Base-by-base conservation (phyloP, 805 yeast species). In the Starmera amethionina region DNA sequence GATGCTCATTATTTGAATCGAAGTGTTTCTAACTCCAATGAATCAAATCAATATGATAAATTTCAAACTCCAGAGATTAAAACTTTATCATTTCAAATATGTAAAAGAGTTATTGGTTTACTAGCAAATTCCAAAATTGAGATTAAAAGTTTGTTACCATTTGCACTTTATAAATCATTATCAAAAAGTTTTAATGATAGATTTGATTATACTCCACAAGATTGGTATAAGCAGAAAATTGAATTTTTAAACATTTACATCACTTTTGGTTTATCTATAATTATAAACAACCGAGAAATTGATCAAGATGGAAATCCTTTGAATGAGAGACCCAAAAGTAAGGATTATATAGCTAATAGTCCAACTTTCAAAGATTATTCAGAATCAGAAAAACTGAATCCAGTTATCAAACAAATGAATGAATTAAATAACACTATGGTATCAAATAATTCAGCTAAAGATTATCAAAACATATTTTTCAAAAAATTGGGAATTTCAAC, bases 191-290 rank as follows among this genome's bases (percentile, higher is more conserved):
- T 22, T 8, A 7, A 22, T 4, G 27, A 22, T 22, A 22, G 27
- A 22, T 22, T 7, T 22, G 27, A 22, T 6, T 22, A 68, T 35
- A 51, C 67, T 14, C 60, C 78, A 0, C 41, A 47, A 0, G 58
- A 56, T 0, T 67, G 63, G 8, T 81, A 82, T 46, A 55, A 57
- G 9, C 51, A 57, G 3, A 78, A 79, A 48, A 72, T 87, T 0
- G 86, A 86, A 32, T 62, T 82, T 29, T 50, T 85, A 37, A 89
- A 88, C 51, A 65, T 86, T 18, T 87, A 82, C 59, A 71, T 88
- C 31, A 82, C 94, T 0, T 86, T 83, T 52, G 86, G 85, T 35
- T 63, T 89, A 40, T 72, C 78, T 33, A 67, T 76, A 43, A 65
- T 75, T 40, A 64, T 70, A 46, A 70, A 56, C 51, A 53, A 36